These are phyloP conservation scores for Cenchrus purpureus DNA, from an alignment of 176 grass and related monocot species.

Conservation along the genomic window DNA sequence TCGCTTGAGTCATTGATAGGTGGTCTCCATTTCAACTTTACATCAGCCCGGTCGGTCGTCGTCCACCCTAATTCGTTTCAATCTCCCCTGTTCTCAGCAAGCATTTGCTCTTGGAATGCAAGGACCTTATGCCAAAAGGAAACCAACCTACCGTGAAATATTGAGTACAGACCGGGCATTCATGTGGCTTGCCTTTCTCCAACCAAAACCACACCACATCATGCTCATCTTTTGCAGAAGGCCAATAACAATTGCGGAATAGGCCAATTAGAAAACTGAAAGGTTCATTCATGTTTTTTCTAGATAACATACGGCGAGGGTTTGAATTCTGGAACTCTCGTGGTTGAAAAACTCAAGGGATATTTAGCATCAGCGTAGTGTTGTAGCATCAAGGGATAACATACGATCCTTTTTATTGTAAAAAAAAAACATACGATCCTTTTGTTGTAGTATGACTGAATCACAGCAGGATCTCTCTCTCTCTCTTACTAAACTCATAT, in stretches of 20 bases:
- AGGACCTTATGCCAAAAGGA: background rate
- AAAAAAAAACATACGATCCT: conserved; percentile 41
- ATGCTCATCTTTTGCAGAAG: too few relatives aligned
- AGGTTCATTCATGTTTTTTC: too few relatives aligned
- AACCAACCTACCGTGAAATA: conserved; percentile 57
- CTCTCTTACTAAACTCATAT: too few relatives aligned
- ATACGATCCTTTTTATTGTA: conserved; percentile 2
- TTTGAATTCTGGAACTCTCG: background rate
- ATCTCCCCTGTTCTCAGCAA: background rate
- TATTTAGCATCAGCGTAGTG: background rate
- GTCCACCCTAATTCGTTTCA: too few relatives aligned
- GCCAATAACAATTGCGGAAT: too few relatives aligned
- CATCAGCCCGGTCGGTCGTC: too few relatives aligned
- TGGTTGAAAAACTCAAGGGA: too few relatives aligned
- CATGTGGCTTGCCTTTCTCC: too few relatives aligned
- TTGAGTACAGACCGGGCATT: background rate
- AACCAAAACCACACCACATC: too few relatives aligned
- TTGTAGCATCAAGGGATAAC: conserved; percentile 17
- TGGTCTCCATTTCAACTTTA: too few relatives aligned
- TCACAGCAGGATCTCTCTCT: conserved; percentile 64
- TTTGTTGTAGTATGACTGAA: conserved; percentile 72
- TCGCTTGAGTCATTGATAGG: too few relatives aligned
- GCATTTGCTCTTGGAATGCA: background rate
- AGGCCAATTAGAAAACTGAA: too few relatives aligned
- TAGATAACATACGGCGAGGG: conserved; percentile 5